These are phyloP conservation scores for Cornus kousa DNA, from an alignment of 148 eudicot genomes.

Conservation along the genomic window DNA sequence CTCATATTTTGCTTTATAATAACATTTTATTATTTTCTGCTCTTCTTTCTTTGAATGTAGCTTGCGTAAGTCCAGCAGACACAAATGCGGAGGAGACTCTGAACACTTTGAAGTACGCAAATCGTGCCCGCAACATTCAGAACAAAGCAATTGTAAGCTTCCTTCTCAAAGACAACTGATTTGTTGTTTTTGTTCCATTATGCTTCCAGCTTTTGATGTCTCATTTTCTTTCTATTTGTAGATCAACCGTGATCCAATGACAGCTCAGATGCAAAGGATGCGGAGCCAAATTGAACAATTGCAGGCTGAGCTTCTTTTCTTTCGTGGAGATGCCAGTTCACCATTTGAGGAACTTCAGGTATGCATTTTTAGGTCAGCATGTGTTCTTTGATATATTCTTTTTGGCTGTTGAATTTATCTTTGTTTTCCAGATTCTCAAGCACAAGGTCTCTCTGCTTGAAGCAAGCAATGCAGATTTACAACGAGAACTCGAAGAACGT, in stretches of 20 bases:
- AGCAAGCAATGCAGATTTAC: constrained; percentile 77
- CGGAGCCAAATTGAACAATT: constrained; percentile 89
- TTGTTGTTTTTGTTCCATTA: background rate
- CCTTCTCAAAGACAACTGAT: background rate
- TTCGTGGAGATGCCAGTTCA: constrained; percentile 77
- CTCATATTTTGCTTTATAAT: constrained; percentile 6
- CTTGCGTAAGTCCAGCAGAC: constrained; percentile 98
- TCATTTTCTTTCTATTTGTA: constrained; percentile 30
- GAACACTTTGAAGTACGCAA: constrained; percentile 94
- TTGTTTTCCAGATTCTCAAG: constrained; percentile 60
- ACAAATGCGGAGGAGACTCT: constrained; percentile 95
- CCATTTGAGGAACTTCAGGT: constrained; percentile 92
- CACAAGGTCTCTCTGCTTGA: constrained; percentile 88
- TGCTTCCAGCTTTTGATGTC: background rate
- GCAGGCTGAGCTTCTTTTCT: constrained; percentile 76
- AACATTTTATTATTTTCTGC: background rate
- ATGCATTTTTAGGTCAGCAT: background rate
- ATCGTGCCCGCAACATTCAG: constrained; percentile 97
- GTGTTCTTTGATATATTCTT: background rate
- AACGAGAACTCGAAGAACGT: constrained; percentile 68
- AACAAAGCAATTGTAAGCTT: constrained; percentile 92
- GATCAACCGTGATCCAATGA: constrained; percentile 92
- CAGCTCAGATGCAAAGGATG: constrained; percentile 93
- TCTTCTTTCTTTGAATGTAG: constrained; percentile 33
- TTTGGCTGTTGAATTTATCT: background rate